phyloP scores from a whole-genome alignment of 2,329 filamentous ascomycete genomes.

The Fusarium dlaminii region DNA sequence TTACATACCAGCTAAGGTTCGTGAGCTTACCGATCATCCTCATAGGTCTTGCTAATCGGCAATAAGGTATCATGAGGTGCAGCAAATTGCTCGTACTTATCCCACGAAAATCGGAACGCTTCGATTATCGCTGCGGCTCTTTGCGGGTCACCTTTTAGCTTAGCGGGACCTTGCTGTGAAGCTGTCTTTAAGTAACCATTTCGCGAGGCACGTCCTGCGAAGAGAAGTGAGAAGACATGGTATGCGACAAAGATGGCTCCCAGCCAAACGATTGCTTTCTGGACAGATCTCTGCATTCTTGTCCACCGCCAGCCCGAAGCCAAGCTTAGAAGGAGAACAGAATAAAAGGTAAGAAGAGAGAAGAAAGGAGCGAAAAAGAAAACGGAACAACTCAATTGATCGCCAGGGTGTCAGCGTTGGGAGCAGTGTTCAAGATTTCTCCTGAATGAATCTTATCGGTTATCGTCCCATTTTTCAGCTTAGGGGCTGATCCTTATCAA shows the following conservation, averaged over 20 bases:
- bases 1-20: rapidly evolving
- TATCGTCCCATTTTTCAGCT: neutral
- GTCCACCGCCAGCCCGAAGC: rapidly evolving
- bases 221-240: neutral
- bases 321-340: rapidly evolving
- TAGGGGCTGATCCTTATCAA: neutral
- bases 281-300: neutral
- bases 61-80: conserved; percentile 30
- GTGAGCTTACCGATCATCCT: conserved; percentile 24
- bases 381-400: neutral
- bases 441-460: neutral
- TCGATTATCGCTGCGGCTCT: conserved; percentile 18
- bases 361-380: no score
- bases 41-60: conserved; percentile 11
- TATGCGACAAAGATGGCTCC: conserved; percentile 3
- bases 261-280: conserved; percentile 7
- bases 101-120: conserved; percentile 32
- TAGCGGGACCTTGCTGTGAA: neutral
- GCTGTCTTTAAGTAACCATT: neutral
- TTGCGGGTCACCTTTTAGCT: neutral
- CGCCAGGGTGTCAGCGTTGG: rapidly evolving
- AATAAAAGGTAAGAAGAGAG: rapidly evolving
- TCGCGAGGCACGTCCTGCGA: neutral
- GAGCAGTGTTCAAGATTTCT: neutral
- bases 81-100: conserved; percentile 29